Conservation (phyloP, 768 basidiomycete genomes). For the Kwoniella heveanensis region DNA sequence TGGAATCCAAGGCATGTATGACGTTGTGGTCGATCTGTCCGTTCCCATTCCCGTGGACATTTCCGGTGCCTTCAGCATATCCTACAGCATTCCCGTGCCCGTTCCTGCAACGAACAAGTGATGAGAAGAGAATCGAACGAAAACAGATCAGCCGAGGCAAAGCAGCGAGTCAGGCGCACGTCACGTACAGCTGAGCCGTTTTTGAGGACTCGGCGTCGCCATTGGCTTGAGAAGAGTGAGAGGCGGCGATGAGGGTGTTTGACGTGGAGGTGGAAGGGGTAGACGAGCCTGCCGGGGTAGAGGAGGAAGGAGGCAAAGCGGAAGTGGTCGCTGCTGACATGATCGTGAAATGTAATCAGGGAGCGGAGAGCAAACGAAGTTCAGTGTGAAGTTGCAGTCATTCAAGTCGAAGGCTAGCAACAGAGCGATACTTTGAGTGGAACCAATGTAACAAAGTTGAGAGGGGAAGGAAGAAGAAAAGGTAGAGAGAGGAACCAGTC, state of each 20-base stretch:
- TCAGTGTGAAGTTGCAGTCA: no score
- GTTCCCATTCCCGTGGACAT: not conserved
- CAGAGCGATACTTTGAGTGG: no score
- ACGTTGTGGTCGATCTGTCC: conserved; percentile 1
- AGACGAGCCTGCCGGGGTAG: conserved; percentile 16
- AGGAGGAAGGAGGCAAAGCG: not conserved
- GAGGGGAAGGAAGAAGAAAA: no score
- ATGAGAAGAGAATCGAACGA: not conserved
- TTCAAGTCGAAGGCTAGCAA: no score
- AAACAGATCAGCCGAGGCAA: not conserved
- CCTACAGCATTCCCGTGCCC: not conserved
- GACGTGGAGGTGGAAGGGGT: not conserved
- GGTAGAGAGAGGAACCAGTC: no score
- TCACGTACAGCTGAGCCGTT: conserved; percentile 3
- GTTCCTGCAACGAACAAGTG: not conserved
- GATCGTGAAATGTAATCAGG: not conserved
- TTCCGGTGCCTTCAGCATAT: no score
- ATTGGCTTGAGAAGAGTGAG: not conserved
- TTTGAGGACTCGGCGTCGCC: conserved; percentile 35
- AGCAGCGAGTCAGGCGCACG: not conserved
- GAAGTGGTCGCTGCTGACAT: not conserved
- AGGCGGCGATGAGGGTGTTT: conserved; percentile 12
- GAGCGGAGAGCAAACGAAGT: no score
- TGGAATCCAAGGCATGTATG: conserved; percentile 27
- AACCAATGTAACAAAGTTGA: no score